Evolutionary conservation across 169 alveolate genomes (phyloP).

Genomic region (Plasmodium inui): DNA sequence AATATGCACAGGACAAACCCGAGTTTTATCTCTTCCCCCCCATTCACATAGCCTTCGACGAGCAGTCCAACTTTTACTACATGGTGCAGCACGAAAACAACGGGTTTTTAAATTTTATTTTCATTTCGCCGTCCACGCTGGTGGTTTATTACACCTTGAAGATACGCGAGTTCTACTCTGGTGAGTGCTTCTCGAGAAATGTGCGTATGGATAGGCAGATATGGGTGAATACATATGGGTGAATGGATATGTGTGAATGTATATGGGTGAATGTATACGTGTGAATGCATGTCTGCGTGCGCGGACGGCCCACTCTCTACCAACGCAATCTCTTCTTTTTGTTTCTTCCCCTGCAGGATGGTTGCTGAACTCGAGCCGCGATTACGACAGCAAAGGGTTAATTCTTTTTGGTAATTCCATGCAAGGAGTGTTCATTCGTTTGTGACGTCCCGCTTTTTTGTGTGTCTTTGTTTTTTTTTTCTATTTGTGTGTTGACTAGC

Average conservation of each 20-base stretch:
- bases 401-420: slow-evolving; percentile 62
- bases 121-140: slow-evolving; percentile 42
- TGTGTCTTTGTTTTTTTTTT: not conserved
- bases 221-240: not conserved
- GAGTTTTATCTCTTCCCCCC: slow-evolving; percentile 51
- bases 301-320: not conserved
- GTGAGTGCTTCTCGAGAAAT: slow-evolving; percentile 1
- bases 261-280: not conserved
- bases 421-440: not conserved
- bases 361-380: slow-evolving; percentile 46
- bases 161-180: slow-evolving; percentile 59
- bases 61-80: slow-evolving; percentile 54
- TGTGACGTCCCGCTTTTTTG: not conserved
- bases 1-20: slow-evolving; percentile 42
- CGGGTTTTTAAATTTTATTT: slow-evolving; percentile 49
- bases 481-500: not conserved
- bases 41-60: slow-evolving; percentile 57
- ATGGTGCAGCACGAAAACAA: slow-evolving; percentile 63
- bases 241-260: too few relatives aligned
- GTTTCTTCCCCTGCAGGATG: slow-evolving; percentile 49
- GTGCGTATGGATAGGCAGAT: not conserved
- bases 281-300: not conserved
- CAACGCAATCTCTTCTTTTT: not conserved
- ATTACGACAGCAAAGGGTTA: slow-evolving; percentile 64
- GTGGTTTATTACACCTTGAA: slow-evolving; percentile 55